Conservation (phyloP, 2,329 filamentous ascomycete genomes). For the Sarocladiaceae sp. region DNA sequence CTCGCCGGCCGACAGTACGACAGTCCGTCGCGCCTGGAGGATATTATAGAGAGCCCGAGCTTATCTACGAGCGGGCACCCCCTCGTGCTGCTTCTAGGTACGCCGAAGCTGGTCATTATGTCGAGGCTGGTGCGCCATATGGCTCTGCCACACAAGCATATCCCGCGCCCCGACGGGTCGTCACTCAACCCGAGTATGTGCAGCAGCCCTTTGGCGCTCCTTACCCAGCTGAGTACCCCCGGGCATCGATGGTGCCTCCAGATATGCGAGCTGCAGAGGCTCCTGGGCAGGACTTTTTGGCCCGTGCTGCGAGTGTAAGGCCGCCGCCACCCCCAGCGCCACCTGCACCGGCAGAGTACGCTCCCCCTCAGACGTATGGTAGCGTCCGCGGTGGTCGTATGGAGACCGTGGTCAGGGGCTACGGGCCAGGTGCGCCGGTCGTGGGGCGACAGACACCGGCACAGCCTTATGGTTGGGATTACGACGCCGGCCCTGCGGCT, state of each 20-base stretch:
- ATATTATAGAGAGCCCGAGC: slow-evolving; percentile 43
- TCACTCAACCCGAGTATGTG: slow-evolving; percentile 59
- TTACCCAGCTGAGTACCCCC: slow-evolving; percentile 54
- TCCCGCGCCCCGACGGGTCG: slow-evolving; percentile 47
- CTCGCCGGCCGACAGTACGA: slow-evolving; percentile 39
- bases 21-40: slow-evolving; percentile 50
- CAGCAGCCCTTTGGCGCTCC: slow-evolving; percentile 49
- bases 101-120: slow-evolving; percentile 39
- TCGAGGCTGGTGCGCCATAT: slow-evolving; percentile 48
- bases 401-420: neutral
- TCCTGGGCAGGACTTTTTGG: slow-evolving; percentile 42
- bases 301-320: slow-evolving; percentile 54
- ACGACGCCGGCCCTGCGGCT: slow-evolving; percentile 20
- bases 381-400: slow-evolving; percentile 25
- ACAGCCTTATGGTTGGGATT: slow-evolving; percentile 29
- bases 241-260: slow-evolving; percentile 39
- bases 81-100: slow-evolving; percentile 49
- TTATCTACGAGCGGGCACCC: slow-evolving; percentile 62
- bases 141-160: slow-evolving; percentile 46
- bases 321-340: slow-evolving; percentile 34
- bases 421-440: neutral
- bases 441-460: slow-evolving; percentile 23
- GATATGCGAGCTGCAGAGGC: slow-evolving; percentile 26
- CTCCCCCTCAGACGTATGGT: neutral
- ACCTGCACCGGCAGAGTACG: neutral